These are phyloP conservation scores for Favolaschia claudopus DNA, from an alignment of 768 basidiomycete species.

Conservation along the genomic window DNA sequence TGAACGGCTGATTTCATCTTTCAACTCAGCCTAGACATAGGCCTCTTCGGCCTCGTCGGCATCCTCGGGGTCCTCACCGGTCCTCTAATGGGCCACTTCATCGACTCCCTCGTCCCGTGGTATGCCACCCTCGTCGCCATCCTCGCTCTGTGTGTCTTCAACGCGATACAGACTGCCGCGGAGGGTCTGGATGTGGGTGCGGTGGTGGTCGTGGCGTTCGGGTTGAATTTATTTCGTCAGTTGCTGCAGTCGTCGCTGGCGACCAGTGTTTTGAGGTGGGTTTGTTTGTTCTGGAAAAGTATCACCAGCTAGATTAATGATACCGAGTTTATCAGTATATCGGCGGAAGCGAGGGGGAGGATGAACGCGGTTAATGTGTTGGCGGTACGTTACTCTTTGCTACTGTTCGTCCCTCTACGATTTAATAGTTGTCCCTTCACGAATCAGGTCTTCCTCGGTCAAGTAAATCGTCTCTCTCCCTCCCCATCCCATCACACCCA, in stretches of 20 bases:
- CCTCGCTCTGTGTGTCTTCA: slow-evolving; percentile 57
- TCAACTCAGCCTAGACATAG: slow-evolving; percentile 57
- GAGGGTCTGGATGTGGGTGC: slow-evolving; percentile 76
- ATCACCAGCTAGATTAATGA: slow-evolving; percentile 9
- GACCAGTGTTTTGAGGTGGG: slow-evolving; percentile 65
- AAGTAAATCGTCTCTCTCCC: slow-evolving; percentile 76
- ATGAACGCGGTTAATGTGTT: slow-evolving; percentile 81
- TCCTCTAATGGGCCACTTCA: slow-evolving; percentile 72
- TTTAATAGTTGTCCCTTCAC: not conserved
- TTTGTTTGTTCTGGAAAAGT: not conserved
- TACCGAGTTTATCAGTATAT: slow-evolving; percentile 41
- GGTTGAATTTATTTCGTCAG: slow-evolving; percentile 75
- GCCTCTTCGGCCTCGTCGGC: slow-evolving; percentile 81
- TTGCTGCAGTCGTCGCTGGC: slow-evolving; percentile 72
- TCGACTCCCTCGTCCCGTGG: slow-evolving; percentile 81
- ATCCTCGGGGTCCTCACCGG: slow-evolving; percentile 74
- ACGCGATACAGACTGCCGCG: slow-evolving; percentile 69
- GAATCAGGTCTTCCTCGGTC: slow-evolving; percentile 79
- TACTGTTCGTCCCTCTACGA: not conserved
- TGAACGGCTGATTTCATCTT: not conserved
- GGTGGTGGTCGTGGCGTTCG: slow-evolving; percentile 72
- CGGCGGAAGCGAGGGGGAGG: slow-evolving; percentile 62
- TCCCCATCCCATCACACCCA: not conserved
- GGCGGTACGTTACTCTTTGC: slow-evolving; percentile 49
- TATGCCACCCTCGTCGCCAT: slow-evolving; percentile 69